Conservation (phyloP, 768 basidiomycete species). For the Trametes sanguinea region DNA sequence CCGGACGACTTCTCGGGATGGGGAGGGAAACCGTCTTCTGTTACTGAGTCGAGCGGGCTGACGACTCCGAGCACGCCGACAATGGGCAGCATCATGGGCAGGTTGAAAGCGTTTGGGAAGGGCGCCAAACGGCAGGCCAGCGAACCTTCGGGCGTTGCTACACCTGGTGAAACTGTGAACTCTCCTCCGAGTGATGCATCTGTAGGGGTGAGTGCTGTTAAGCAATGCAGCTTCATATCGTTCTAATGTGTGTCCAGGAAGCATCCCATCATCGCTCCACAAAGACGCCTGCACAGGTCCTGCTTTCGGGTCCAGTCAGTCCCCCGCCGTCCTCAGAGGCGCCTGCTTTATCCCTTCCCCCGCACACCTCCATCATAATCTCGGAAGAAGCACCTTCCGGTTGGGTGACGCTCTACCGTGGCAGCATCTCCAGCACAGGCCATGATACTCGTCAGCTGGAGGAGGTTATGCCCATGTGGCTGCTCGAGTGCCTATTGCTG, state of each 20-base stretch:
- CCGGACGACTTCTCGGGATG: conserved; percentile 53
- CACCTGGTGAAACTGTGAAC: conserved; percentile 20
- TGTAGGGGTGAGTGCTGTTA: conserved; percentile 30
- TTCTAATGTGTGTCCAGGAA: conserved; percentile 14
- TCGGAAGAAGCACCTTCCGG: conserved; percentile 78
- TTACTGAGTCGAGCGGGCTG: conserved; percentile 33
- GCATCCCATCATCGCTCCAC: conserved; percentile 21
- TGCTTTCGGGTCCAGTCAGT: conserved; percentile 56
- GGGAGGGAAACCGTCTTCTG: conserved; percentile 24
- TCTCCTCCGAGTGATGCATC: conserved; percentile 11
- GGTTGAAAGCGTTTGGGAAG: conserved; percentile 75
- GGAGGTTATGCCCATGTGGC: conserved; percentile 82
- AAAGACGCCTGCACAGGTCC: conserved; percentile 54
- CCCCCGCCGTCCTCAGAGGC: conserved; percentile 76
- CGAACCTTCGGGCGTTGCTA: conserved; percentile 27
- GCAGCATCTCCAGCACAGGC: conserved; percentile 59
- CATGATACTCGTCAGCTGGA: conserved; percentile 62
- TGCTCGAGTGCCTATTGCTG: conserved; percentile 81
- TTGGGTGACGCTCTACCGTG: conserved; percentile 78
- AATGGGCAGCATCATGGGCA: conserved; percentile 69
- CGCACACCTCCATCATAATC: conserved; percentile 68
- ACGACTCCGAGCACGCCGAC: conserved; percentile 52
- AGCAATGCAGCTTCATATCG: no score
- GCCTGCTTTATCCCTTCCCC: conserved; percentile 62
- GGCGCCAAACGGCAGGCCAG: conserved; percentile 42